These are phyloP conservation scores for Globomyces pollinis-pini DNA, from an alignment of 192 early-diverging fungal species.

Conservation along the genomic window DNA sequence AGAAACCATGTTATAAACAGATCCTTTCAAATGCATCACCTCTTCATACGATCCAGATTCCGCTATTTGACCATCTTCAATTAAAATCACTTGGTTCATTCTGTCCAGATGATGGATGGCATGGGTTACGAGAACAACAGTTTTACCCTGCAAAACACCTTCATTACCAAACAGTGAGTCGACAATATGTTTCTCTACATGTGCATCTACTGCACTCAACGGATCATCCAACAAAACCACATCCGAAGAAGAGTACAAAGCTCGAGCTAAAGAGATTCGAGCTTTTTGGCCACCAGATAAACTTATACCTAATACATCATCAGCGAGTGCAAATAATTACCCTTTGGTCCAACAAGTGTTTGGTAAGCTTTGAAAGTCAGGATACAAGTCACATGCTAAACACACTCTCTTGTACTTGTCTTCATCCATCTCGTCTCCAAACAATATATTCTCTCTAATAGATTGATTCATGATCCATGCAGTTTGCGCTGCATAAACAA, in stretches of 20 bases:
- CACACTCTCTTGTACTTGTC: conserved; percentile 49
- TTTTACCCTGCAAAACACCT: neutral
- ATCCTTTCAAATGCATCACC: too few relatives aligned
- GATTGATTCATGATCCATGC: conserved; percentile 94
- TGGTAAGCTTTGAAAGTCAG: conserved; percentile 38
- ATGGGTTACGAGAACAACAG: neutral
- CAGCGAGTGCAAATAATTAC: too few relatives aligned
- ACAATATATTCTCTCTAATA: conserved; percentile 84
- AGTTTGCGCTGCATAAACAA: conserved; percentile 68
- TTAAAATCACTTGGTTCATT: conserved; percentile 2
- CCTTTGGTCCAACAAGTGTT: too few relatives aligned
- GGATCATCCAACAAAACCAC: conserved; percentile 1
- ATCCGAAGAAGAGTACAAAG: conserved; percentile 8
- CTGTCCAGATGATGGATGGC: neutral
- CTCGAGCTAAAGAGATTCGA: conserved; percentile 33
- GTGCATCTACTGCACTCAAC: conserved; percentile 11
- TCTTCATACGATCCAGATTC: neutral
- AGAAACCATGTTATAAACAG: too few relatives aligned
- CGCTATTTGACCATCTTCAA: conserved; percentile 3
- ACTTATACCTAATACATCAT: conserved; percentile 84
- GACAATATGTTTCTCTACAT: neutral
- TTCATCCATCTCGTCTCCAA: conserved; percentile 60
- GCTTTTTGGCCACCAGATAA: conserved; percentile 89
- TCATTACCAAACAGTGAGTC: neutral
- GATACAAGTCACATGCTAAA: conserved; percentile 48